Conservation (phyloP, 306 rosid species). For the Hippophae gyantsensis region DNA sequence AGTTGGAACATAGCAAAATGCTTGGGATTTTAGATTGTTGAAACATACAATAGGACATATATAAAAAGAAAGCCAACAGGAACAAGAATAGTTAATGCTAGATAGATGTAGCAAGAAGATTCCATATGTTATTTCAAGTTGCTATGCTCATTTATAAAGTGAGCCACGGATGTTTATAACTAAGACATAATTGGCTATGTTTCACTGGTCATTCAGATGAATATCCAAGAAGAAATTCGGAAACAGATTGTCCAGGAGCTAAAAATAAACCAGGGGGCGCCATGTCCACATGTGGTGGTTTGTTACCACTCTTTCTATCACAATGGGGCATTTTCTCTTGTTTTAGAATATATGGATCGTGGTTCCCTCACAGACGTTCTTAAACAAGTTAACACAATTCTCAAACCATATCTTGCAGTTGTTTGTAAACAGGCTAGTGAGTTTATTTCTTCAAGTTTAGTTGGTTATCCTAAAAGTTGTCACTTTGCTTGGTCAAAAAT, state of each 20-base stretch:
- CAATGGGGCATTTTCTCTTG: slow-evolving; percentile 85
- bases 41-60: too few relatives aligned
- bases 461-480: too few relatives aligned
- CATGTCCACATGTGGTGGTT: slow-evolving; percentile 86
- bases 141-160: background rate
- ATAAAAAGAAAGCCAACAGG: too few relatives aligned
- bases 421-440: slow-evolving; percentile 82
- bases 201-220: slow-evolving; percentile 90
- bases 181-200: slow-evolving; percentile 3
- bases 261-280: slow-evolving; percentile 94
- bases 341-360: slow-evolving; percentile 95
- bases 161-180: slow-evolving; percentile 1
- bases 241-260: slow-evolving; percentile 98
- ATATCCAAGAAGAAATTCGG: slow-evolving; percentile 86
- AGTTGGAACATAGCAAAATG: too few relatives aligned
- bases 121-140: background rate
- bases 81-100: too few relatives aligned
- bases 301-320: slow-evolving; percentile 93
- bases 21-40: too few relatives aligned
- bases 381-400: slow-evolving; percentile 83
- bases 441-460: background rate
- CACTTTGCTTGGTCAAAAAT: too few relatives aligned
- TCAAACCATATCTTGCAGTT: slow-evolving; percentile 97
- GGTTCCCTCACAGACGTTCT: slow-evolving; percentile 84
- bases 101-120: too few relatives aligned